Evolutionary conservation across 495 filamentous ascomycete species (phyloP), one percentile per base, ranked within the genome.

Genomic region (Penicillium subrubescens): DNA sequence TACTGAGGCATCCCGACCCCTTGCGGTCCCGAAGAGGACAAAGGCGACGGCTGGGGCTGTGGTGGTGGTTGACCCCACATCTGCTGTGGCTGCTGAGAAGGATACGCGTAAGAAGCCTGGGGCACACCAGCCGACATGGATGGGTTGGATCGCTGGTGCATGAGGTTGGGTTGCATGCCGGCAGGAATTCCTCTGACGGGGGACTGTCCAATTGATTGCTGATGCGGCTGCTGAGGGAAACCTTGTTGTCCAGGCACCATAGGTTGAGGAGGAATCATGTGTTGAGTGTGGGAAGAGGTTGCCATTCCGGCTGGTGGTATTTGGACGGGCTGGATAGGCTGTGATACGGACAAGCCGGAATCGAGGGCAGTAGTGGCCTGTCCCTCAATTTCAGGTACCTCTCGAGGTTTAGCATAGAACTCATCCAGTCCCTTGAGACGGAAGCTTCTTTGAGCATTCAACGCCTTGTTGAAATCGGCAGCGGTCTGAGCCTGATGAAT

Each of bases 401-500:
- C 92, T 66, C 90, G 94, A 31, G 88, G 90, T 71, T 88, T 86
- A 61, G 86, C 83, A 88, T 91, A 97, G 52, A 89, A 84, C 62
- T 88, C 88, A 57, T 92, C 87, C 64, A 95, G 81, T 61, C 90
- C 94, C 58, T 92, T 88, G 46, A 79, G 84, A 57, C 95, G 89
- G 73, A 88, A 87, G 31, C 82, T 87, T 60, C 94, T 87, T 69
- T 92, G 89, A 60, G 88, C 83, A 61, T 87, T 89, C 31, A 98
- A 79, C 33, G 82, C 79, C 69, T 94, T 94, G 77, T 96, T 98
- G 80, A 88, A 96, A 69, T 98, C 94, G 35, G 92, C 91, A 5
- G 94, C 89, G 44, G 95, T 92, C 34, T 90, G 85, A 33, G 93
- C 93, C 71, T 98, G 93, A 57, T 91, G 91, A 62, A 96, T 80